Conservation (phyloP, 139 green algal genomes). For the Chlamydomonas sphaeroides region DNA sequence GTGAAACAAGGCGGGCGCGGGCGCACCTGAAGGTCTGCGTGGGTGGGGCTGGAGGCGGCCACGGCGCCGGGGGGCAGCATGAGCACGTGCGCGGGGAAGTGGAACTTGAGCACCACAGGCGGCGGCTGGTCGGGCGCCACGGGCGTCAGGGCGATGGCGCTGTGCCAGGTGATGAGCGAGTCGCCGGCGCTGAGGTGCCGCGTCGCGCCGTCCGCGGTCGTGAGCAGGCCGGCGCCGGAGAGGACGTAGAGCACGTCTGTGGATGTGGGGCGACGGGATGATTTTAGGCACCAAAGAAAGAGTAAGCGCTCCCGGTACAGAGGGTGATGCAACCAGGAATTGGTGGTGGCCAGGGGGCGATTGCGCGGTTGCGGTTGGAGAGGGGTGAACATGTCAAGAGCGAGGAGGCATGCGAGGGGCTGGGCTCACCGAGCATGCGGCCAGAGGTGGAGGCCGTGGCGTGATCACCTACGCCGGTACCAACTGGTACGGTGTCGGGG, state of each 20-base stretch:
- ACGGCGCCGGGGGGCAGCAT: conserved; percentile 16
- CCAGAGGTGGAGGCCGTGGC: too few relatives aligned
- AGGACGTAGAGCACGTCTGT: conserved; percentile 47
- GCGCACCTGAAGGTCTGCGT: conserved; percentile 1
- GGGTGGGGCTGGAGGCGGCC: background rate
- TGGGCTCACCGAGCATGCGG: too few relatives aligned
- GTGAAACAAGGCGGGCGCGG: background rate
- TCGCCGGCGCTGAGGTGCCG: conserved; percentile 29
- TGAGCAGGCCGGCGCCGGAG: conserved; percentile 3
- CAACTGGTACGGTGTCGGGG: too few relatives aligned
- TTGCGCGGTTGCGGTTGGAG: too few relatives aligned
- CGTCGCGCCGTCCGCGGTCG: background rate
- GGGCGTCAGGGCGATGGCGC: conserved; percentile 1
- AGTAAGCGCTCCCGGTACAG: too few relatives aligned
- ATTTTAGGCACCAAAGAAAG: too few relatives aligned
- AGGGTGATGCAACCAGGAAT: too few relatives aligned
- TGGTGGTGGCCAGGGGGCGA: too few relatives aligned
- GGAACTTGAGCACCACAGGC: conserved; percentile 43
- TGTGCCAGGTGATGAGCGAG: conserved; percentile 41
- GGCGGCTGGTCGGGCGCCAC: background rate
- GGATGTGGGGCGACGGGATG: too few relatives aligned
- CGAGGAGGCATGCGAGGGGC: too few relatives aligned
- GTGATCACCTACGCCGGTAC: too few relatives aligned
- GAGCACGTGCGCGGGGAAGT: conserved; percentile 30
- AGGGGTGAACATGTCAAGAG: too few relatives aligned